phyloP scores from a whole-genome alignment of 352 stramenopile genomes.

The Globisporangium middletonii region DNA sequence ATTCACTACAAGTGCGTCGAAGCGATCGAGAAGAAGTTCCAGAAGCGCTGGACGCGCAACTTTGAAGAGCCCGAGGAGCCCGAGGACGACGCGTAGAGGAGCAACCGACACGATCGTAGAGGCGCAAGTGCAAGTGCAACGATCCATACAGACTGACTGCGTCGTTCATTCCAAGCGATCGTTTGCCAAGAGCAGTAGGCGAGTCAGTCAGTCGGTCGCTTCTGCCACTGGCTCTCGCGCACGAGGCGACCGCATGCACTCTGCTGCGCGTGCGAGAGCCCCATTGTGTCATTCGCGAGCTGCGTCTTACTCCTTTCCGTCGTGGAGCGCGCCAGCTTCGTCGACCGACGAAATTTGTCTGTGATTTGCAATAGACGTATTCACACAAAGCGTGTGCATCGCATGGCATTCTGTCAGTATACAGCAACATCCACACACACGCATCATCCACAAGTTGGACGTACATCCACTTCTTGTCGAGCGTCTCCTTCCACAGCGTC shows the following conservation, averaged over 20 bases:
- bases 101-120: background rate
- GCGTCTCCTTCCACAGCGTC: constrained; percentile 97
- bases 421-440: background rate
- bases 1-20: constrained; percentile 82
- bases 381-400: background rate
- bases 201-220: no score
- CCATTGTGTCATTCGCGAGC: background rate
- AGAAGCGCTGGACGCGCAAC: constrained; percentile 60
- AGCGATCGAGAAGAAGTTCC: constrained; percentile 59
- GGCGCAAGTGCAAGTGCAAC: background rate
- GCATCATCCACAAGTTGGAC: constrained; percentile 14
- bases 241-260: no score
- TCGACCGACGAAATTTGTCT: constrained; percentile 89
- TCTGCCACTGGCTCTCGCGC: no score
- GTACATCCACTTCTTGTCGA: constrained; percentile 96
- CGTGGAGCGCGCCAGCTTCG: constrained; percentile 75
- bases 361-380: background rate
- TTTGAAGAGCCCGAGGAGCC: constrained; percentile 32
- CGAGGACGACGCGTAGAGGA: constrained; percentile 6
- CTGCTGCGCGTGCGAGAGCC: no score
- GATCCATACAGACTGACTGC: background rate
- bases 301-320: constrained; percentile 52
- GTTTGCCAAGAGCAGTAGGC: background rate
- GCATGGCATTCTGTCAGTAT: background rate
- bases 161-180: no score